These are phyloP conservation scores for Kalanchoe fedtschenkoi DNA, from an alignment of 164 flowering plant genomes.

Conservation along the genomic window DNA sequence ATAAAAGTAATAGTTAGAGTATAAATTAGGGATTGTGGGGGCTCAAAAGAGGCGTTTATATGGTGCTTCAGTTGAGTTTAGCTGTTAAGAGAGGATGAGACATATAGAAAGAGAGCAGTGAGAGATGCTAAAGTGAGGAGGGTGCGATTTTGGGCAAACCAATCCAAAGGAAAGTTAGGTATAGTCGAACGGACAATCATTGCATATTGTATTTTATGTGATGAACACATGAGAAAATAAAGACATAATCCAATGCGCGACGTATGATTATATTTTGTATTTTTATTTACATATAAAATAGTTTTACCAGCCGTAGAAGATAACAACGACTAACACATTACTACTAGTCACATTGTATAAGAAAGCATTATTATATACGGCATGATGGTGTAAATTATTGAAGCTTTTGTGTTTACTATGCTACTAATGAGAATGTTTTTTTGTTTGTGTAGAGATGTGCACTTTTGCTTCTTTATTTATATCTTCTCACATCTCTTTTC, in stretches of 20 bases:
- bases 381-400: not conserved
- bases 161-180: not conserved
- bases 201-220: not conserved
- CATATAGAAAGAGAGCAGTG: not conserved
- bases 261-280: constrained; percentile 3
- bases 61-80: not conserved
- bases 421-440: not conserved
- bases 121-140: constrained; percentile 16
- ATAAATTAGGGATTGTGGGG: constrained; percentile 8
- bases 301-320: not conserved
- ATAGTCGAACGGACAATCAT: not conserved
- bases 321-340: not conserved
- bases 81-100: not conserved
- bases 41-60: not conserved
- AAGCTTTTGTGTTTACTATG: not conserved
- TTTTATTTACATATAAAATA: not conserved
- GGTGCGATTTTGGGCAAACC: not conserved
- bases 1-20: not conserved
- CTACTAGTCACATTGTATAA: not conserved
- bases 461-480: constrained; percentile 4
- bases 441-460: not conserved
- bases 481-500: constrained; percentile 4
- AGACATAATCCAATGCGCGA: constrained; percentile 3
- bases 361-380: not conserved
- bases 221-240: not conserved